These are phyloP conservation scores for Sugiyamaella pinicola DNA, from an alignment of 1,139 yeast genomes.

Conservation along the genomic window DNA sequence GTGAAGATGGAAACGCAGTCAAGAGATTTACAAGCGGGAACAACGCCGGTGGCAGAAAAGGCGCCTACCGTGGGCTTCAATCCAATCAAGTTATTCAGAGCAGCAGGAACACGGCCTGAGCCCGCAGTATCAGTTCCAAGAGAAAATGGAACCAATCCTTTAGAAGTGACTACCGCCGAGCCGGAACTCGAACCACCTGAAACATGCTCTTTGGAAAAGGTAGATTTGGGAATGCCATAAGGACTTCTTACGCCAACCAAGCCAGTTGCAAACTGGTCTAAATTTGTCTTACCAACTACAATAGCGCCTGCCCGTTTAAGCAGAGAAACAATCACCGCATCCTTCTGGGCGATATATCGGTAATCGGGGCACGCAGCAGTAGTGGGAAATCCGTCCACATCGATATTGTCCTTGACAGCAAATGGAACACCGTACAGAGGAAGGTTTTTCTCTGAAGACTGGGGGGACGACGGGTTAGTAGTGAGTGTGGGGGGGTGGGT, in stretches of 20 bases:
- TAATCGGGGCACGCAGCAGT: slow-evolving; percentile 95
- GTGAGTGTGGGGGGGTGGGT: no score
- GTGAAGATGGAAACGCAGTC: slow-evolving; percentile 91
- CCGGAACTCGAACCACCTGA: slow-evolving; percentile 97
- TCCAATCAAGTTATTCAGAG: slow-evolving; percentile 85
- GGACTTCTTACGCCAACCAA: slow-evolving; percentile 94
- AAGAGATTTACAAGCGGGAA: slow-evolving; percentile 94
- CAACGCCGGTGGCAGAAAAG: slow-evolving; percentile 83
- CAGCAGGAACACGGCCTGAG: slow-evolving; percentile 97
- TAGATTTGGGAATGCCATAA: slow-evolving; percentile 81
- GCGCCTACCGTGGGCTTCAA: slow-evolving; percentile 90
- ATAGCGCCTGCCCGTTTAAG: slow-evolving; percentile 87
- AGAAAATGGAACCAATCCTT: slow-evolving; percentile 85
- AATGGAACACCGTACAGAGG: slow-evolving; percentile 90
- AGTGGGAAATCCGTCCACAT: slow-evolving; percentile 76
- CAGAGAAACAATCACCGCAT: slow-evolving; percentile 70
- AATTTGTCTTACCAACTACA: slow-evolving; percentile 85
- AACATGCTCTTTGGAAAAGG: slow-evolving; percentile 74
- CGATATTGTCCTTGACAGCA: slow-evolving; percentile 93
- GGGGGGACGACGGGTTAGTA: no score
- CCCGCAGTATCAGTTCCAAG: slow-evolving; percentile 99
- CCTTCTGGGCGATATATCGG: slow-evolving; percentile 64
- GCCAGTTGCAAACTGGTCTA: slow-evolving; percentile 97
- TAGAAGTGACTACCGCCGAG: slow-evolving; percentile 85
- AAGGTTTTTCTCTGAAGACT: no score